Conservation (phyloP, 1,139 yeast species). For the Debaryomyces nepalensis region DNA sequence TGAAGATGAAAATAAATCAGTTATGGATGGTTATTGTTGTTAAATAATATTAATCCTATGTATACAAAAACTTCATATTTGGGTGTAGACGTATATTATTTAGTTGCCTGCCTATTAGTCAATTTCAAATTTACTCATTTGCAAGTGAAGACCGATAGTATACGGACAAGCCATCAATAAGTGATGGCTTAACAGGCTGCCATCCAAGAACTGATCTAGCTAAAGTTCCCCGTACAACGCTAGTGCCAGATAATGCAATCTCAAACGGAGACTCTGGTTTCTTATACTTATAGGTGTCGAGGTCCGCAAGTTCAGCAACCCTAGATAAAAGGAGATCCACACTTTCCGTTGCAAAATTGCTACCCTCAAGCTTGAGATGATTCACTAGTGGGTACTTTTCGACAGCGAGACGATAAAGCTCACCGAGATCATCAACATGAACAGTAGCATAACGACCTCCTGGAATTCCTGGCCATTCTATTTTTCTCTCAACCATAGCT, state of each 20-base stretch:
- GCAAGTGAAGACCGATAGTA: conserved; percentile 7
- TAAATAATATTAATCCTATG: too few species aligned
- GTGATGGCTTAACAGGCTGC: conserved; percentile 12
- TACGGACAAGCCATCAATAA: conserved; percentile 11
- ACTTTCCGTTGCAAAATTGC: conserved; percentile 11
- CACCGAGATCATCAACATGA: conserved; percentile 13
- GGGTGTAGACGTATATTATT: too few species aligned
- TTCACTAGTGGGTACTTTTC: conserved; percentile 11
- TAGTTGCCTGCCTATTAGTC: too few species aligned
- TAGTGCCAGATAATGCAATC: conserved; percentile 12
- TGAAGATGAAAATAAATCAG: too few species aligned
- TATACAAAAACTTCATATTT: too few species aligned
- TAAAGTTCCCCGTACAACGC: conserved; percentile 10
- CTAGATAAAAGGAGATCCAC: conserved; percentile 9
- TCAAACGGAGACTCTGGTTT: conserved; percentile 8
- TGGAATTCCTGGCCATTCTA: conserved; percentile 12
- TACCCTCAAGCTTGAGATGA: conserved; percentile 11
- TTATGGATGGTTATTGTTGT: too few species aligned
- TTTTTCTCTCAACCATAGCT: conserved; percentile 2
- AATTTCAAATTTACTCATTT: background rate
- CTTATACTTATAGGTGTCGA: conserved; percentile 4
- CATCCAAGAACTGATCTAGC: conserved; percentile 11
- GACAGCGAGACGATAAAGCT: conserved; percentile 10
- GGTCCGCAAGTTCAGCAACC: conserved; percentile 4
- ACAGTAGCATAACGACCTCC: conserved; percentile 12